A percentile compares a stretch with the other conserved stretches of the same genome.
Evolutionary conservation across 192 early-diverging fungal genomes (phyloP).

Genomic region (Rhizophlyctis rosea): DNA sequence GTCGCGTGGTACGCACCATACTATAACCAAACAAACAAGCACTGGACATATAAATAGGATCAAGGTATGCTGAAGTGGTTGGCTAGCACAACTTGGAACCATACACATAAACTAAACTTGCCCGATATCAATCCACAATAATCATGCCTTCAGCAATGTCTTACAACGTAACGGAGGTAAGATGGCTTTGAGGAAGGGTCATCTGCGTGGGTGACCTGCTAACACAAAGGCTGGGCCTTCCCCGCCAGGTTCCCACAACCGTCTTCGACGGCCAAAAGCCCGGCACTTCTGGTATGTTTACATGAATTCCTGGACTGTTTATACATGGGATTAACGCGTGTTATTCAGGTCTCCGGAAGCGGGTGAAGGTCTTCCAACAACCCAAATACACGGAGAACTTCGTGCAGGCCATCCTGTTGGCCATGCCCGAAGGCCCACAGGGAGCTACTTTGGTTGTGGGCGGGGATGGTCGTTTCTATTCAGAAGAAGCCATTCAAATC

Average conservation of each 20-base stretch:
- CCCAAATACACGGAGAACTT: slow-evolving; percentile 95
- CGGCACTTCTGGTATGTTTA: slow-evolving; percentile 69
- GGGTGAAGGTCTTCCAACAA: slow-evolving; percentile 94
- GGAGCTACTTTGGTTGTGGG: slow-evolving; percentile 87
- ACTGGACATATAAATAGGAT: no score
- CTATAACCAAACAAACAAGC: no score
- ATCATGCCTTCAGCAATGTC: no score
- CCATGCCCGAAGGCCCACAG: slow-evolving; percentile 74
- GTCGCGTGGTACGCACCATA: no score
- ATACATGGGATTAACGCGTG: neutral
- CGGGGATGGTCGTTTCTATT: slow-evolving; percentile 93
- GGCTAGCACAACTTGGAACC: no score
- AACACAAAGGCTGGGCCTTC: no score
- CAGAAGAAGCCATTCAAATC: slow-evolving; percentile 77
- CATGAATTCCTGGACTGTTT: neutral
- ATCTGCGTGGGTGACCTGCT: no score
- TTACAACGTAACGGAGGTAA: no score
- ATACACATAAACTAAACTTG: no score
- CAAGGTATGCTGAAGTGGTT: no score
- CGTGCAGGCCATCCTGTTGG: slow-evolving; percentile 80
- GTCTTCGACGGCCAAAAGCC: slow-evolving; percentile 94
- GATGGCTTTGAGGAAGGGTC: no score
- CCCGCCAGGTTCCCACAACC: slow-evolving; percentile 58
- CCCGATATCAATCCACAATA: no score
- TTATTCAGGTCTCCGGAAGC: slow-evolving; percentile 81